A percentile compares a stretch with the other conserved stretches of the same genome.
Conservation (phyloP, 2,329 filamentous ascomycete genomes). For the Ophiobolus disseminans region DNA sequence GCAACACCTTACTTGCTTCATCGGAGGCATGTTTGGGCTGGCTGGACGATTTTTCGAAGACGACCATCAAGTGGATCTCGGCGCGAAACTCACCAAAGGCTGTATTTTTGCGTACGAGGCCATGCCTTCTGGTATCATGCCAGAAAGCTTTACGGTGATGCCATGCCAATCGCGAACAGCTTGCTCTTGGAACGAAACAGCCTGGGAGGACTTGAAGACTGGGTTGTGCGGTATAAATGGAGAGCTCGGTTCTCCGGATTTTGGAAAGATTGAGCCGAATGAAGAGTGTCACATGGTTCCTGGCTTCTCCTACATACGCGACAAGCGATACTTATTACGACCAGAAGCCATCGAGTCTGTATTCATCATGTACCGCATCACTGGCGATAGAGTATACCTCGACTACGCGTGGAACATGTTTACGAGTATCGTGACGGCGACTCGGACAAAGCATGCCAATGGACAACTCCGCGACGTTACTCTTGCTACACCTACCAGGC, state of each 20-base stretch:
- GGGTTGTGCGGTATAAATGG: constrained; percentile 25
- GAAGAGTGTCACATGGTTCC: constrained; percentile 37
- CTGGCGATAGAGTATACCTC: constrained; percentile 56
- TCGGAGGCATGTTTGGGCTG: constrained; percentile 67
- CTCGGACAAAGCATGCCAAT: constrained; percentile 51
- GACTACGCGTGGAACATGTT: constrained; percentile 60
- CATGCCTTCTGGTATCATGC: constrained; percentile 66
- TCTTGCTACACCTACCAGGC: constrained; percentile 12
- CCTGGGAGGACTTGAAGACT: constrained; percentile 54
- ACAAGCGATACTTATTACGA: constrained; percentile 55
- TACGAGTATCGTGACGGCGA: constrained; percentile 48
- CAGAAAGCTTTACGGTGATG: constrained; percentile 62
- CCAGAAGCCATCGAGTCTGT: constrained; percentile 67
- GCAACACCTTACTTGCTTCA: constrained; percentile 67
- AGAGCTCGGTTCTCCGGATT: constrained; percentile 16
- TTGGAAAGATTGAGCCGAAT: constrained; percentile 12
- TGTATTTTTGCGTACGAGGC: constrained; percentile 67
- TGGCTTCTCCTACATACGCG: constrained; percentile 51
- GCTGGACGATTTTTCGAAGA: constrained; percentile 64
- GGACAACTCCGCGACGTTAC: constrained; percentile 55
- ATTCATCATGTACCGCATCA: constrained; percentile 67
- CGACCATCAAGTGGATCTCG: constrained; percentile 61
- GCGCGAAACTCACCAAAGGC: constrained; percentile 65
- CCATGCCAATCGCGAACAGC: constrained; percentile 51
- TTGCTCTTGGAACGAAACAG: constrained; percentile 63